These are phyloP conservation scores for Umbilicus rupestris DNA, from an alignment of 164 flowering plant genomes.

Conservation along the genomic window DNA sequence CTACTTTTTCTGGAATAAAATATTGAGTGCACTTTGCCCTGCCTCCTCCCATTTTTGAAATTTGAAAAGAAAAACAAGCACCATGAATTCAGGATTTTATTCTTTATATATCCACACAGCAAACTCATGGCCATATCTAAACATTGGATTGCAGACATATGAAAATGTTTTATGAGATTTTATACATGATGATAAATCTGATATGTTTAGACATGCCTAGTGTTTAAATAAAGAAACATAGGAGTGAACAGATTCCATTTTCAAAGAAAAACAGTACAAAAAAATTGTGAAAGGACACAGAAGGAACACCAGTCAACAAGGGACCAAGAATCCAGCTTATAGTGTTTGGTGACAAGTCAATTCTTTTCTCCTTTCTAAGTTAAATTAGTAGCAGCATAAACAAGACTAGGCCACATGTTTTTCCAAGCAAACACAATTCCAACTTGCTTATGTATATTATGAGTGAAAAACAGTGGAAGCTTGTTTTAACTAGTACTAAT, in stretches of 20 bases:
- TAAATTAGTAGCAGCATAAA: background rate
- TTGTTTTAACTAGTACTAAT: background rate
- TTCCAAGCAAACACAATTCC: background rate
- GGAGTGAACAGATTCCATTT: background rate
- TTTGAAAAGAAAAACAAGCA: background rate
- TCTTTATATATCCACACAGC: too few species aligned
- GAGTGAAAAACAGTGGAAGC: background rate
- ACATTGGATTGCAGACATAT: background rate
- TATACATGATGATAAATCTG: too few species aligned
- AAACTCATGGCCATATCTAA: background rate
- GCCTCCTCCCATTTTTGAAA: background rate
- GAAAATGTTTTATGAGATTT: background rate
- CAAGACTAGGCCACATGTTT: background rate
- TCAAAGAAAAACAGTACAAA: background rate
- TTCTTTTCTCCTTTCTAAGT: background rate
- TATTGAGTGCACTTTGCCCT: background rate
- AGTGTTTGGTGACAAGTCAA: constrained; percentile 3
- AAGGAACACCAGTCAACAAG: constrained; percentile 7
- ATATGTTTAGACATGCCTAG: too few species aligned
- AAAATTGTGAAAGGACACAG: background rate
- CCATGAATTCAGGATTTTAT: too few species aligned
- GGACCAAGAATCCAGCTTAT: background rate
- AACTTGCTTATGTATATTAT: background rate
- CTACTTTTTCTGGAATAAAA: background rate
- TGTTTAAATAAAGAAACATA: too few species aligned